A percentile compares a stretch with the other conserved stretches of the same genome.
Conservation (phyloP, 345 rosid genomes). For the Gossypium anomalum region DNA sequence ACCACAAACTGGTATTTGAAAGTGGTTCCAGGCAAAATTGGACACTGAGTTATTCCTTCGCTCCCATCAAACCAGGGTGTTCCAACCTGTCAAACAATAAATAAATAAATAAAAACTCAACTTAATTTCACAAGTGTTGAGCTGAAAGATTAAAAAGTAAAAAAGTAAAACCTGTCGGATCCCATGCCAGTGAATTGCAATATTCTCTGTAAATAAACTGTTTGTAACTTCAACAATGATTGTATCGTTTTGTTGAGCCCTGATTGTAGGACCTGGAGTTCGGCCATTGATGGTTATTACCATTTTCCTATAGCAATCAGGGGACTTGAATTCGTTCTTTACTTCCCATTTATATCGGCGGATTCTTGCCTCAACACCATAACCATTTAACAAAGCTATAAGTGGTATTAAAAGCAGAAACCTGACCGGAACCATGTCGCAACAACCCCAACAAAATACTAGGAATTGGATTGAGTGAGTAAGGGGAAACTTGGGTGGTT, state of each 20-base stretch:
- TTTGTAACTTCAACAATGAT: constrained; percentile 67
- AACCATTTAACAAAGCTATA: background rate
- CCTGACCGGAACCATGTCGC: background rate
- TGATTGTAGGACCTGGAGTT: constrained; percentile 59
- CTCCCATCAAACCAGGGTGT: constrained; percentile 75
- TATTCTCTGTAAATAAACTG: constrained; percentile 51
- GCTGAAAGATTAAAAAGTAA: background rate
- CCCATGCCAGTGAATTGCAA: constrained; percentile 10
- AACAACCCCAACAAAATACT: background rate
- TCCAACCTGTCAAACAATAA: constrained; percentile 37
- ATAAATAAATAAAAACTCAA: background rate
- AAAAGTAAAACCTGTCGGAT: background rate
- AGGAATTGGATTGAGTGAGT: background rate
- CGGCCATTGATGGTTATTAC: constrained; percentile 60
- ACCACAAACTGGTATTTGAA: constrained; percentile 60
- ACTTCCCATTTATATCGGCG: constrained; percentile 55
- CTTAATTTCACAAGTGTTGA: background rate
- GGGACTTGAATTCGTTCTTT: constrained; percentile 63
- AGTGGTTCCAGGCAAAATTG: constrained; percentile 59
- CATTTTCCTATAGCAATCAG: constrained; percentile 55
- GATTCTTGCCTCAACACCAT: constrained; percentile 26
- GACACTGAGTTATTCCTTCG: constrained; percentile 72
- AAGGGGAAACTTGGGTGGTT: background rate
- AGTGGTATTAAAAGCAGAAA: background rate
- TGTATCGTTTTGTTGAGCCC: constrained; percentile 61